phyloP scores from a whole-genome alignment of 257 asterid genomes.

The Nicotiana undulata region DNA sequence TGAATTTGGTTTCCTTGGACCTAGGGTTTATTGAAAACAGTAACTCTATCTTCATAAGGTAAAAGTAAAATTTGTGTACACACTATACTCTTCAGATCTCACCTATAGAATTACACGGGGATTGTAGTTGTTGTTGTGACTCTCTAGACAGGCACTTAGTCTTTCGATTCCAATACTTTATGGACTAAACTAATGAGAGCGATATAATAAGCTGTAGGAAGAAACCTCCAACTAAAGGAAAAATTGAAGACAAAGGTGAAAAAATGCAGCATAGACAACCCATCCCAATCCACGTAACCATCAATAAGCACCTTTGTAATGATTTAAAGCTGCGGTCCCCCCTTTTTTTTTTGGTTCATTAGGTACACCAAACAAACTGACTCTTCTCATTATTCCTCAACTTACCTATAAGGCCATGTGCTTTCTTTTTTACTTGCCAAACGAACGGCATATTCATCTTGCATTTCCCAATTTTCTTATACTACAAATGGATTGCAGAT shows the following conservation, averaged over 20 bases:
- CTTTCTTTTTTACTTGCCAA: neutral
- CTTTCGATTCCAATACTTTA: neutral
- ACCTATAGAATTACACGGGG: rapidly evolving
- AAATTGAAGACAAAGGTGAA: neutral
- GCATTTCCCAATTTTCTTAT: neutral
- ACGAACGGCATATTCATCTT: neutral
- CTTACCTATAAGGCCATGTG: neutral
- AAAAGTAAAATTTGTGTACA: rapidly evolving
- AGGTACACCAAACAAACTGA: neutral
- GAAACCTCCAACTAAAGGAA: neutral
- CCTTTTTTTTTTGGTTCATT: neutral
- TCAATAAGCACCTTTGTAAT: neutral
- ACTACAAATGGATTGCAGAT: neutral
- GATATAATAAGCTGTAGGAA: too few species aligned
- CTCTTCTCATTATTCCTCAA: neutral
- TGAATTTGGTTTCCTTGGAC: too few species aligned
- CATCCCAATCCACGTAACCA: neutral
- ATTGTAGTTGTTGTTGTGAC: too few species aligned
- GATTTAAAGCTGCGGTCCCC: neutral
- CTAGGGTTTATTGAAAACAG: rapidly evolving
- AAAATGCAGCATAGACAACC: neutral
- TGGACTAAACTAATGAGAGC: too few species aligned
- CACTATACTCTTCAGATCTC: rapidly evolving
- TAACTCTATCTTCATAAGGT: rapidly evolving
- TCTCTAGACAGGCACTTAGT: neutral